Evolutionary conservation across 345 rosid genomes (phyloP).

Genomic region (Salix koriyanagi): DNA sequence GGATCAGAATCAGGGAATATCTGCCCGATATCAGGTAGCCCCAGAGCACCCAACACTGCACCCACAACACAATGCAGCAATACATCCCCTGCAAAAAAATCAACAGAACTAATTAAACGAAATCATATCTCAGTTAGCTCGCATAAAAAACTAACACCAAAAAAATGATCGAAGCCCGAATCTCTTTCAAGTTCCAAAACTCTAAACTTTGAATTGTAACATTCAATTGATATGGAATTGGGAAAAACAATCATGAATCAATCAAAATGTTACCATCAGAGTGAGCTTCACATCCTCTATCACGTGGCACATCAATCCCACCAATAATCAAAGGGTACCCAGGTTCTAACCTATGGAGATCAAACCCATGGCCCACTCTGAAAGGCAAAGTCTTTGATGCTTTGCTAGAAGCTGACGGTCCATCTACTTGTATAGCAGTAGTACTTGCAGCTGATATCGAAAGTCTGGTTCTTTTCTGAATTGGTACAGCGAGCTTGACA

Average conservation of each 20-base stretch:
- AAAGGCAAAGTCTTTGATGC: constrained; percentile 62
- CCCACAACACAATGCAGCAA: constrained; percentile 96
- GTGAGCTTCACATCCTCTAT: constrained; percentile 98
- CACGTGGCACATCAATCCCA: constrained; percentile 86
- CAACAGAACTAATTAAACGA: background rate
- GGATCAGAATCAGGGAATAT: constrained; percentile 93
- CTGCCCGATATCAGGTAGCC: constrained; percentile 98
- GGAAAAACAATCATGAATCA: background rate
- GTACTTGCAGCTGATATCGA: constrained; percentile 33
- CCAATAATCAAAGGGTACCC: constrained; percentile 95
- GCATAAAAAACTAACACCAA: background rate
- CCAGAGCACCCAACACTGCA: constrained; percentile 92
- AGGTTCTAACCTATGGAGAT: constrained; percentile 86
- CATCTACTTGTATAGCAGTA: constrained; percentile 44
- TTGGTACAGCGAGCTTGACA: constrained; percentile 10
- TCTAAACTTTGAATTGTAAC: background rate
- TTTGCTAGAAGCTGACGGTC: constrained; percentile 35
- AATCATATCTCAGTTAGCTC: background rate
- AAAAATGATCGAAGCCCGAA: background rate
- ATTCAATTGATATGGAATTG: background rate
- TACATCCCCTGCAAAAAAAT: constrained; percentile 74
- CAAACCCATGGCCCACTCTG: constrained; percentile 93
- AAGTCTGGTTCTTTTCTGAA: constrained; percentile 15
- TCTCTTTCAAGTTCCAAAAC: background rate
- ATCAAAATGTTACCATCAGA: constrained; percentile 66